Conservation (phyloP, 257 asterid genomes). For the Solanum etuberosum region DNA sequence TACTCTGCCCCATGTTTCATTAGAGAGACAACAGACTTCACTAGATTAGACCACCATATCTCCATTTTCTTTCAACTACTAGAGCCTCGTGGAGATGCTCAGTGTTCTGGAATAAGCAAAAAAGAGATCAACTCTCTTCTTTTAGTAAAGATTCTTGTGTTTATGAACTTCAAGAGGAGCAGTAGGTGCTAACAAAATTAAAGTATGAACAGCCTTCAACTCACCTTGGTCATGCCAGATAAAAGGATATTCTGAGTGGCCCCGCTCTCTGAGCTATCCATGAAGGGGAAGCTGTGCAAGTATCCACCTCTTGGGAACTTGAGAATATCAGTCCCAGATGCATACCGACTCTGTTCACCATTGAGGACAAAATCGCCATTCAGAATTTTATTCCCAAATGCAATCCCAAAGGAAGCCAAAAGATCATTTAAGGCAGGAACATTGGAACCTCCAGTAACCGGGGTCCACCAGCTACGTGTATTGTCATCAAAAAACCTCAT, state of each 20-base stretch:
- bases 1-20: neutral
- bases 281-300: slow-evolving; percentile 88
- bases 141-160: neutral
- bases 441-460: slow-evolving; percentile 94
- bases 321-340: slow-evolving; percentile 86
- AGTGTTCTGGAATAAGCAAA: neutral
- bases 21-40: neutral
- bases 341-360: slow-evolving; percentile 90
- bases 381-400: slow-evolving; percentile 94
- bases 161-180: neutral
- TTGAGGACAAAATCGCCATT: slow-evolving; percentile 89
- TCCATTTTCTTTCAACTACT: neutral
- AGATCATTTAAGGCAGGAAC: slow-evolving; percentile 94
- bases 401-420: slow-evolving; percentile 86
- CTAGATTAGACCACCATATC: neutral
- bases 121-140: neutral
- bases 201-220: slow-evolving; percentile 9
- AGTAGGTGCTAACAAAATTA: neutral
- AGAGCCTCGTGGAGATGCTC: neutral
- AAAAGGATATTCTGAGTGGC: slow-evolving; percentile 78
- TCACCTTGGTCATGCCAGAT: slow-evolving; percentile 84
- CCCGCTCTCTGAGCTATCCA: slow-evolving; percentile 97
- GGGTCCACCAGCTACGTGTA: slow-evolving; percentile 99
- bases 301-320: slow-evolving; percentile 92
- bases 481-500: slow-evolving; percentile 97